A percentile compares a stretch with the other conserved stretches of the same genome.
phyloP scores from a whole-genome alignment of 164 flowering plant genomes.

The Liriodendron chinense region DNA sequence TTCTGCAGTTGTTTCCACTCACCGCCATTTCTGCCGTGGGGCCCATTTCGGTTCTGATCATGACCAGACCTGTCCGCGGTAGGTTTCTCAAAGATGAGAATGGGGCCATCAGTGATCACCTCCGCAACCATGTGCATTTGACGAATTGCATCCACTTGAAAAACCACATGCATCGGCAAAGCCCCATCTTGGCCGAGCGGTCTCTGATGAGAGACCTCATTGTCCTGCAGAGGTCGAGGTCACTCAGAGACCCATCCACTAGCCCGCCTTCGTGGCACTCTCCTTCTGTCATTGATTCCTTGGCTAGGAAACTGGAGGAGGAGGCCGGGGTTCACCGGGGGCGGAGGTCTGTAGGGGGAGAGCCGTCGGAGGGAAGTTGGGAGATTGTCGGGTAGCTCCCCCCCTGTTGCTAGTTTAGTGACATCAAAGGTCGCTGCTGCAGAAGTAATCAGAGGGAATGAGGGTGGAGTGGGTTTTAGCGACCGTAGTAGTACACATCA shows the following conservation, averaged over 20 bases:
- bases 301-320: constrained; percentile 28
- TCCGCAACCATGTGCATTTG: constrained; percentile 90
- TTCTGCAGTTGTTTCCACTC: constrained; percentile 4
- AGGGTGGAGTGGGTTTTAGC: constrained; percentile 28
- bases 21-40: constrained; percentile 16
- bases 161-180: constrained; percentile 94
- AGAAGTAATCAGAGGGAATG: constrained; percentile 28
- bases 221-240: constrained; percentile 84
- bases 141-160: constrained; percentile 98
- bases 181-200: constrained; percentile 74
- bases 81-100: constrained; percentile 81
- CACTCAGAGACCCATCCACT: constrained; percentile 90
- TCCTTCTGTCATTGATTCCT: constrained; percentile 54
- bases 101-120: constrained; percentile 79
- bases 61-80: constrained; percentile 76
- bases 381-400: constrained; percentile 46
- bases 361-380: constrained; percentile 45
- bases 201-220: constrained; percentile 86
- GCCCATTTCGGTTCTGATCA: constrained; percentile 42
- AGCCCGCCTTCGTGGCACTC: constrained; percentile 95
- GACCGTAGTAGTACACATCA: constrained; percentile 42
- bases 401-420: constrained; percentile 31
- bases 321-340: constrained; percentile 31
- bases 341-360: constrained; percentile 56
- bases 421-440: constrained; percentile 57